Evolutionary conservation across 352 stramenopile genomes (phyloP).

Genomic region (Phytophthora ohioensis): DNA sequence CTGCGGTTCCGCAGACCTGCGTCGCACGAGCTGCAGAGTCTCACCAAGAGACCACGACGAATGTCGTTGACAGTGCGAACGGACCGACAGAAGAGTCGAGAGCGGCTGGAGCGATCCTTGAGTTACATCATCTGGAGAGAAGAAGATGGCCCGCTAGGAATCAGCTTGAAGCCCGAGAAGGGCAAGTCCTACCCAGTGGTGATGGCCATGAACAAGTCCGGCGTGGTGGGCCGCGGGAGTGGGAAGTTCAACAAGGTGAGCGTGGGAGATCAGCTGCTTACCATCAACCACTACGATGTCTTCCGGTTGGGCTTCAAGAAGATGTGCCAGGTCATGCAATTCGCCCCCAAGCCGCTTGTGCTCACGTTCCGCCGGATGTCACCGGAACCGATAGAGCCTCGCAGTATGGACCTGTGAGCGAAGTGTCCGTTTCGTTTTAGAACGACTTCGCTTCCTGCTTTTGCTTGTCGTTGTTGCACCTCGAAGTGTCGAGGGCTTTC

Average conservation of each 20-base stretch:
- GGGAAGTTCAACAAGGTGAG: constrained; percentile 46
- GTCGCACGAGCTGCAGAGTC: constrained; percentile 52
- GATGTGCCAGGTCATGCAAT: constrained; percentile 68
- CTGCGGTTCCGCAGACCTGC: constrained; percentile 67
- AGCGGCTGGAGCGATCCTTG: constrained; percentile 63
- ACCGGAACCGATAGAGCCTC: constrained; percentile 34
- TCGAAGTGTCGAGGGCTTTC: constrained; percentile 1
- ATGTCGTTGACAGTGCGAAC: constrained; percentile 17
- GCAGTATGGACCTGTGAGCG: constrained; percentile 61
- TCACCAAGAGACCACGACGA: constrained; percentile 31
- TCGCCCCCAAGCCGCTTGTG: constrained; percentile 71
- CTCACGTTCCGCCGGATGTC: constrained; percentile 66
- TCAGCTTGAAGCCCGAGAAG: constrained; percentile 62
- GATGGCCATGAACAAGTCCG: constrained; percentile 46
- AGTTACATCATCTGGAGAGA: constrained; percentile 78
- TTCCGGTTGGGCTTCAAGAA: constrained; percentile 64
- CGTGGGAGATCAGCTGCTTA: constrained; percentile 66
- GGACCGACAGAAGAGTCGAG: constrained; percentile 49
- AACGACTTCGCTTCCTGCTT: background rate
- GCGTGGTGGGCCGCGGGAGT: constrained; percentile 35
- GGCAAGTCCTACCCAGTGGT: constrained; percentile 66
- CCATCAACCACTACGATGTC: constrained; percentile 79
- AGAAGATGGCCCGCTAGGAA: constrained; percentile 65
- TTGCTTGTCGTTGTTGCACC: constrained; percentile 11
- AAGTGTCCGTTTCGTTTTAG: background rate